phyloP scores from a whole-genome alignment of 352 stramenopile species.

The Pythium aristosporum region DNA sequence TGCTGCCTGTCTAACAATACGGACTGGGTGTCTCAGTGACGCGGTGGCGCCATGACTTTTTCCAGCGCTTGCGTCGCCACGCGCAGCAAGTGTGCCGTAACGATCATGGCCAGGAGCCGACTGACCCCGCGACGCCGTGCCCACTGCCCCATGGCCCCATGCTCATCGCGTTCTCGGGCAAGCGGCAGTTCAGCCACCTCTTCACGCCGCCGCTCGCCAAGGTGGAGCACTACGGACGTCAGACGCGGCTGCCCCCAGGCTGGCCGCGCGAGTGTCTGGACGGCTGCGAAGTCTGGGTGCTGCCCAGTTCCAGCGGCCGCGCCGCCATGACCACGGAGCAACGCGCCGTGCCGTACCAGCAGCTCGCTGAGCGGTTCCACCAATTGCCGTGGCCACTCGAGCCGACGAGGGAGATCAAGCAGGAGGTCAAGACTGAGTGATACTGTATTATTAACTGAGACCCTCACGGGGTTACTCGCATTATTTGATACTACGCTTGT shows the following conservation, averaged over 20 bases:
- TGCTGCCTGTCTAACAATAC: not conserved
- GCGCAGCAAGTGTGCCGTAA: constrained; percentile 46
- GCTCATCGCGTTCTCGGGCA: constrained; percentile 84
- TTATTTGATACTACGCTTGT: not conserved
- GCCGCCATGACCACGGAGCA: constrained; percentile 79
- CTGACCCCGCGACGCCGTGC: constrained; percentile 26
- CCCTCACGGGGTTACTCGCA: not conserved
- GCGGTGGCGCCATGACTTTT: constrained; percentile 26
- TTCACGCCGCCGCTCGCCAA: constrained; percentile 74
- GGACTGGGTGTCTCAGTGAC: constrained; percentile 2
- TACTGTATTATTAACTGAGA: too few relatives aligned
- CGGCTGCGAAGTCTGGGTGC: constrained; percentile 78
- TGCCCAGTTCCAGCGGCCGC: constrained; percentile 81
- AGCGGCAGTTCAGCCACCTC: constrained; percentile 84
- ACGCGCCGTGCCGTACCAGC: constrained; percentile 63
- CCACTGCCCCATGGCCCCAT: constrained; percentile 48
- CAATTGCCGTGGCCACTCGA: constrained; percentile 45
- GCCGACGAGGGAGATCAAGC: not conserved
- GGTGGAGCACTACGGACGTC: constrained; percentile 55
- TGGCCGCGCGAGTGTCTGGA: constrained; percentile 64
- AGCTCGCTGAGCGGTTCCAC: constrained; percentile 62
- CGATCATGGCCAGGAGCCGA: constrained; percentile 24
- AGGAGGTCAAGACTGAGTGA: constrained; percentile 1
- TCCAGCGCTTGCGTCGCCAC: constrained; percentile 51
- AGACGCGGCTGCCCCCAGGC: constrained; percentile 53